Evolutionary conservation across 139 green algal species (phyloP).

Genomic region (Chlamydomonas sp.): DNA sequence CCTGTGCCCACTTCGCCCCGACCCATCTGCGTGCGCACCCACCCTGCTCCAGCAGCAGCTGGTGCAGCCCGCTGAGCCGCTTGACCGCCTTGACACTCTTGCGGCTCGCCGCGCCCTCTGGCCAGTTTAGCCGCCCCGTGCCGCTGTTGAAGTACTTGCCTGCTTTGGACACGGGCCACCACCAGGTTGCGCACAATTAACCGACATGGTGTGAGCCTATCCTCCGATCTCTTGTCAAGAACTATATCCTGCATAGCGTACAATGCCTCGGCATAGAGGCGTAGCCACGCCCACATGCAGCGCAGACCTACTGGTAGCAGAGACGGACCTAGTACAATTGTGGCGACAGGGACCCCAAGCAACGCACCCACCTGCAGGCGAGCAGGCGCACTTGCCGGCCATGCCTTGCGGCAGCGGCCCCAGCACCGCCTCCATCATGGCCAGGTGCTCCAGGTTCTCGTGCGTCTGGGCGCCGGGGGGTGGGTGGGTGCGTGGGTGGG

Average conservation of each 20-base stretch:
- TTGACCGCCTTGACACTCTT: slow-evolving; percentile 86
- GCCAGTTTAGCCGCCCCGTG: slow-evolving; percentile 77
- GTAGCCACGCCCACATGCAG: too few species aligned
- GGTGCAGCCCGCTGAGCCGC: slow-evolving; percentile 36
- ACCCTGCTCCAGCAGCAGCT: slow-evolving; percentile 36
- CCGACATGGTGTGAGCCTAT: too few species aligned
- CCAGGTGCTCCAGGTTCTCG: slow-evolving; percentile 98
- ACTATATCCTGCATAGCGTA: too few species aligned
- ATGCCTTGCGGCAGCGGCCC: slow-evolving; percentile 74
- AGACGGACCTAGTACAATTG: too few species aligned
- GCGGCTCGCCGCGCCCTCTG: slow-evolving; percentile 68
- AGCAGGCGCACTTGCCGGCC: slow-evolving; percentile 37
- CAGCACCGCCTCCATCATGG: slow-evolving; percentile 97
- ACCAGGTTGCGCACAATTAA: too few species aligned
- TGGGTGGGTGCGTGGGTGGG: background rate
- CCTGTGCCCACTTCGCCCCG: background rate
- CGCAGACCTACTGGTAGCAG: too few species aligned
- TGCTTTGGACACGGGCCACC: background rate
- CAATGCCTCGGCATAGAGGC: too few species aligned
- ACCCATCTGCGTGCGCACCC: background rate
- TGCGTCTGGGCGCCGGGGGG: slow-evolving; percentile 80
- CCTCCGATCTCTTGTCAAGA: too few species aligned
- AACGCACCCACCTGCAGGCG: background rate
- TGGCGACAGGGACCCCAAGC: too few species aligned
- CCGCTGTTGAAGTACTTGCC: slow-evolving; percentile 52